Base-by-base conservation (phyloP, 2,329 filamentous ascomycete genomes). In the Hypoxylon sp. region DNA sequence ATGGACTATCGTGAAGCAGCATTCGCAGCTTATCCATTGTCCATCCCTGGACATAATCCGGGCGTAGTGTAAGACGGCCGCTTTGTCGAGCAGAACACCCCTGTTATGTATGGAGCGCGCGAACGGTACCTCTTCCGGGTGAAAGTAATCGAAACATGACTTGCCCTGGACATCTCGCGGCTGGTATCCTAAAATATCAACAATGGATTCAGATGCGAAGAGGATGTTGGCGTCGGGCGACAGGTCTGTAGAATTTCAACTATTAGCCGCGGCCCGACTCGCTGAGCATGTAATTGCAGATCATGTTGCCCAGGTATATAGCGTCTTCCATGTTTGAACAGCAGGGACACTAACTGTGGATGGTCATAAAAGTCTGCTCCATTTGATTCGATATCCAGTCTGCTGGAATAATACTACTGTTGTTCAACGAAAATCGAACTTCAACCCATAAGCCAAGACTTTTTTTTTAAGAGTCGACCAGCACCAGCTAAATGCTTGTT, bases 291-390 rank as follows among this genome's bases (percentile, higher is more conserved):
- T 2, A 56, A 17, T 57, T 57, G 52, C 56, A 62, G 51, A 68
- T 44, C 14, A 26, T 53, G 54, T 57, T 55, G 47, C 19, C 42
- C 52, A 44, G 42, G 39, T 42, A 47, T 51, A 46, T 44, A 22
- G 24, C 51, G 59, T 46, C 50, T 60, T 52, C 44, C 53, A 71
- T 51, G 54, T 37, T 54, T 37, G 37, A 62, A 24, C 58, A 47
- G 60, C 70, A 59, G 63, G 64, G 69, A 70, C 65, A 84, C 90
- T 83, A 82, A 92, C 93, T 93, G 78, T 96, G 93, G 78, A 97
- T 96, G 73, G 93, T 94, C 83, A 97, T 96, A 82, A 97, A 97
- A 33, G 93, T 96, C 73, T 92, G 92, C 81, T 94, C 92, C 92
- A 93, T 93, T 73, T 69, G 71, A 70, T 65, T 67, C 57, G 68